Percentiles rank a stretch among this genome's conserved stretches.
Conservation (phyloP, 495 filamentous ascomycete species). For the Hypoxylon fuscum region DNA sequence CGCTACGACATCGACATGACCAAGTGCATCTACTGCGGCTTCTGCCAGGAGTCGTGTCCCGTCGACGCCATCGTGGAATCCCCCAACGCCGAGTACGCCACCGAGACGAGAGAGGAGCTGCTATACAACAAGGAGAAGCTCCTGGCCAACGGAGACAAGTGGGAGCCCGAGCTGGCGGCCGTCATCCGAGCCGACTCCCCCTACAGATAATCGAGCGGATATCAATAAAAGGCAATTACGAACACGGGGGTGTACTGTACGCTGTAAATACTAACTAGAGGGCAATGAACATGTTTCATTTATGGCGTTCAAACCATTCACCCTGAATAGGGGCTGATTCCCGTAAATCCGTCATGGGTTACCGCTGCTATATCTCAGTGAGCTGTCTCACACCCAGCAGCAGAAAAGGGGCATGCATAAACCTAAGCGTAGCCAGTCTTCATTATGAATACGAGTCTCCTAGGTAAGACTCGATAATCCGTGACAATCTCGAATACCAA, state of each 20-base stretch:
- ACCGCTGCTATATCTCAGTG: too few relatives aligned
- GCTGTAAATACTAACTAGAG: slow-evolving; percentile 38
- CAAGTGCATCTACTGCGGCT: slow-evolving; percentile 99
- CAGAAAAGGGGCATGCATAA: too few relatives aligned
- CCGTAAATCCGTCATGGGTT: too few relatives aligned
- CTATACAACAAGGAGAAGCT: slow-evolving; percentile 98
- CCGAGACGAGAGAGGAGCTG: slow-evolving; percentile 95
- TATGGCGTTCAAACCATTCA: slow-evolving; percentile 29
- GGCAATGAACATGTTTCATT: slow-evolving; percentile 35
- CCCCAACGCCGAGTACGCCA: slow-evolving; percentile 97
- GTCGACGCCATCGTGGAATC: slow-evolving; percentile 98
- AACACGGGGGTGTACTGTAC: slow-evolving; percentile 27
- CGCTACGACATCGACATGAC: slow-evolving; percentile 99
- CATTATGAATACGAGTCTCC: too few relatives aligned
- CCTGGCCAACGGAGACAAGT: slow-evolving; percentile 91
- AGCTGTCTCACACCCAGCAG: too few relatives aligned
- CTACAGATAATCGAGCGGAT: slow-evolving; percentile 70
- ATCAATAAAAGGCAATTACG: slow-evolving; percentile 3
- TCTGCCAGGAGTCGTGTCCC: slow-evolving; percentile 98
- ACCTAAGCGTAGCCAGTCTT: too few relatives aligned
- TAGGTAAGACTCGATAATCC: too few relatives aligned
- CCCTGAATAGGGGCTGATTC: too few relatives aligned
- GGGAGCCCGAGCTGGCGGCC: slow-evolving; percentile 97
- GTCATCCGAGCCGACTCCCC: slow-evolving; percentile 87
- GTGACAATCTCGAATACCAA: too few relatives aligned